Evolutionary conservation across 805 yeast species (phyloP), one percentile per base, ranked within the genome.

Genomic region (Blastobotrys robertii): DNA sequence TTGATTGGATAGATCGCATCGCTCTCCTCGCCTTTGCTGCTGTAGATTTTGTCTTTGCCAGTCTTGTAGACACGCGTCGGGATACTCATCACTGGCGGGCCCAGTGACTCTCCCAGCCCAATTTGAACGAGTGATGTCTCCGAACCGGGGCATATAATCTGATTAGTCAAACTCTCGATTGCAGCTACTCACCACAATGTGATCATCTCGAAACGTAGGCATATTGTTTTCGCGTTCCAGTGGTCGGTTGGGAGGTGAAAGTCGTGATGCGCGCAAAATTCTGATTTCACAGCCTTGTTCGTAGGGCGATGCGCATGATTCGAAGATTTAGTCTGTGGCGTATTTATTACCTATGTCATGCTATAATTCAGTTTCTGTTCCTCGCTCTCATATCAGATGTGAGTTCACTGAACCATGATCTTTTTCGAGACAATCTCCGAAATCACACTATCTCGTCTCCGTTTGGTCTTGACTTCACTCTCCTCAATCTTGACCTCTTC

Each of bases 111-210:
- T 22, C 72, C 68, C 22, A 88, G 67, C 2, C 96, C 96, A 58
- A 84, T 79, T 51, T 82, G 83, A 25, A 84, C 84, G 42, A 81
- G 66, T 0, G 97, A 85, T 42, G 72, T 65, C 42, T 66, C 68
- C 2, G 94, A 81, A 25, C 96, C 95, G 1, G 94, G 84, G 43
- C 85, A 79, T 25, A 88, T 73, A 25, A 88, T 73, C 66, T 60
- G 42, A 30, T 30, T 30, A 8, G n/a, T 28, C 14, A 13, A 36
- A 30, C 29, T 10, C 31, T 30, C 28, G 13, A 16, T 12, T 4
- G 8, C 8, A 19, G 13, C 34, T 16, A 46, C 57, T 42, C 47
- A 58, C 69, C 47, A 64, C 53, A 37, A 65, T 53, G 48, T 62
- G 60, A 43, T 59, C 65, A 56, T 65, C 69, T 38, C 66, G 55